Conservation (phyloP, 2,329 filamentous ascomycete species). For the Diaporthe longicolla region DNA sequence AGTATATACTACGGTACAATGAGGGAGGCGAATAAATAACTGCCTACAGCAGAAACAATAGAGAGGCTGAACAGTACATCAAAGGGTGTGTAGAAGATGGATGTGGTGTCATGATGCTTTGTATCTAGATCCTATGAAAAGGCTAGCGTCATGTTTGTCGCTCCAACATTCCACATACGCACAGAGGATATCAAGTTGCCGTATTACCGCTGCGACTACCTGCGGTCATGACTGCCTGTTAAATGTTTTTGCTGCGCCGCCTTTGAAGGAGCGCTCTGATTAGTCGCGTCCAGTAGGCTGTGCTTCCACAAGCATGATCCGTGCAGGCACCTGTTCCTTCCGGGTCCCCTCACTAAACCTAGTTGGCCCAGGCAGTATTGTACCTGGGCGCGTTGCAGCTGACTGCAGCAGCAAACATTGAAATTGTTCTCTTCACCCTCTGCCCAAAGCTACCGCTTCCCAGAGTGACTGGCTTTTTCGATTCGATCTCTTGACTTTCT, state of each 20-base stretch:
- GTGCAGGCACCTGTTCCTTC: constrained; percentile 30
- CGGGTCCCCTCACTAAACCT: background rate
- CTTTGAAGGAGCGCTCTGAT: constrained; percentile 13
- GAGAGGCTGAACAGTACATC: background rate
- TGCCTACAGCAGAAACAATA: background rate
- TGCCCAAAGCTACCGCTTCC: background rate
- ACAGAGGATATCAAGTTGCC: background rate
- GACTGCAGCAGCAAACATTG: constrained; percentile 30
- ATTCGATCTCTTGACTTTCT: background rate
- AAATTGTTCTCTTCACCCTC: constrained; percentile 7
- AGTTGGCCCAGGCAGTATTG: background rate
- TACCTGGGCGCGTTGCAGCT: constrained; percentile 15
- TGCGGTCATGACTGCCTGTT: constrained; percentile 5
- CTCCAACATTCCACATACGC: background rate
- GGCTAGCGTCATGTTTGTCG: background rate
- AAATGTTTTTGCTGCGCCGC: constrained; percentile 27
- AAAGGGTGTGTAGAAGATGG: background rate
- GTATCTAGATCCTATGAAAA: background rate
- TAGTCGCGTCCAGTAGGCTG: constrained; percentile 27
- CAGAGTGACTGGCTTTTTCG: background rate
- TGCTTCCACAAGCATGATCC: constrained; percentile 23
- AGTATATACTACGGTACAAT: background rate
- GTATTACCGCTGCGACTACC: constrained; percentile 6
- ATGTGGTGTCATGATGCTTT: background rate
- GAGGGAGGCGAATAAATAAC: background rate